Conservation (phyloP, 768 basidiomycete genomes). For the Coprinopsis marcescibilis region DNA sequence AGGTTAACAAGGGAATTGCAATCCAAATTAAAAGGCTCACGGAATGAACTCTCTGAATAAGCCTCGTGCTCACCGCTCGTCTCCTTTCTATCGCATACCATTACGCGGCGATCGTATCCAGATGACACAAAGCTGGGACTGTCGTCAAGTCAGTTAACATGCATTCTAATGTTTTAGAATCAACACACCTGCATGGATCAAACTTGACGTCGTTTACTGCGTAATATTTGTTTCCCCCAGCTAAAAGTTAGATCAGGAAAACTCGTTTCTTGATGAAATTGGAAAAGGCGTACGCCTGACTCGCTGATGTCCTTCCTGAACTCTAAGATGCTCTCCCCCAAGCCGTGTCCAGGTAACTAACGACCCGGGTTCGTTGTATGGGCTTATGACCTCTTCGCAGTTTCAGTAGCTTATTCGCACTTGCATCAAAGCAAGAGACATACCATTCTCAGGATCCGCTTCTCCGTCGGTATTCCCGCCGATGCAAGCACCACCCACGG, state of each 20-base stretch:
- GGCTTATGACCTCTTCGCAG: slow-evolving; percentile 28
- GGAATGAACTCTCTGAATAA: background rate
- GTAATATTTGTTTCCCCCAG: slow-evolving; percentile 52
- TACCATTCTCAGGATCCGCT: slow-evolving; percentile 27
- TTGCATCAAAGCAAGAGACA: background rate
- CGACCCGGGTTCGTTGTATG: slow-evolving; percentile 44
- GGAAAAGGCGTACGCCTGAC: slow-evolving; percentile 6
- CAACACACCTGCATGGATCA: slow-evolving; percentile 40
- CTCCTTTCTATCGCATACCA: slow-evolving; percentile 4
- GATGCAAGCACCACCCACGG: slow-evolving; percentile 39
- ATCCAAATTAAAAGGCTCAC: slow-evolving; percentile 2
- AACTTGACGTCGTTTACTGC: slow-evolving; percentile 52
- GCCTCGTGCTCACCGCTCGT: background rate
- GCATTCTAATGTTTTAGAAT: background rate
- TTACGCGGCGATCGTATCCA: slow-evolving; percentile 10
- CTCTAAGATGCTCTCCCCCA: slow-evolving; percentile 10
- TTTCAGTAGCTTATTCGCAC: background rate
- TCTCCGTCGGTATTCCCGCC: slow-evolving; percentile 42
- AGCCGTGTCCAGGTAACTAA: slow-evolving; percentile 33
- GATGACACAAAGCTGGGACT: slow-evolving; percentile 8
- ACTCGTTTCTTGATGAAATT: too few species aligned
- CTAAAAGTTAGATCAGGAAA: too few species aligned
- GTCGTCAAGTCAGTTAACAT: background rate
- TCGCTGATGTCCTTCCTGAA: slow-evolving; percentile 18
- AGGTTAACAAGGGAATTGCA: background rate